Evolutionary conservation across 371 early-diverging fungal species (phyloP).

Genomic region (Apophysomyces sp.): DNA sequence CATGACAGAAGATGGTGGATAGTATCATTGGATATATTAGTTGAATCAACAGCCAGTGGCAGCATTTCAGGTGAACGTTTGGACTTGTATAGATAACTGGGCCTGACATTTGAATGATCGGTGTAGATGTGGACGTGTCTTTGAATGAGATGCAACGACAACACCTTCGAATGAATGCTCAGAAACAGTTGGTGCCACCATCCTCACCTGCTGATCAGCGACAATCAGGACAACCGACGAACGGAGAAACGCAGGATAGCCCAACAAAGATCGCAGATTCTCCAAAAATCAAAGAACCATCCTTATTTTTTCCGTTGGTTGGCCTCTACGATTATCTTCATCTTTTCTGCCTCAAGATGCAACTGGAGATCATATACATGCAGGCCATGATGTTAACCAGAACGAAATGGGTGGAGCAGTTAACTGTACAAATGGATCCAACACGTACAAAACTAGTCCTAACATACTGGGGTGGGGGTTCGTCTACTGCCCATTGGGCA

Average conservation of each 20-base stretch:
- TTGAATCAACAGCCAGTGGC: constrained; percentile 37
- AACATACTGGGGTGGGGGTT: constrained; percentile 63
- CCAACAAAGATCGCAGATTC: not conserved
- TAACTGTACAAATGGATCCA: constrained; percentile 60
- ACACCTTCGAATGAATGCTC: constrained; percentile 47
- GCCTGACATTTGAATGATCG: not conserved
- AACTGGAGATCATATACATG: constrained; percentile 63
- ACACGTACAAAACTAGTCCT: constrained; percentile 55
- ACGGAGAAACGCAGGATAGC: not conserved
- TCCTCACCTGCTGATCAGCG: constrained; percentile 5
- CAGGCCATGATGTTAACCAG: constrained; percentile 61
- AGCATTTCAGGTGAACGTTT: constrained; percentile 29
- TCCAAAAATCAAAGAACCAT: not conserved
- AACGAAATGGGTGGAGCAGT: constrained; percentile 65
- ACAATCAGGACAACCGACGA: not conserved
- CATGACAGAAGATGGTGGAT: constrained; percentile 58
- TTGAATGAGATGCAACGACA: constrained; percentile 52
- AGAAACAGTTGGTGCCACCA: constrained; percentile 51
- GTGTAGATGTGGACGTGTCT: constrained; percentile 53
- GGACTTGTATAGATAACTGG: not conserved
- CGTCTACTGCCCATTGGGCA: constrained; percentile 43
- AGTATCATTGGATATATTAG: constrained; percentile 53
- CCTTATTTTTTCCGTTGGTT: constrained; percentile 50
- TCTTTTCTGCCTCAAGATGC: constrained; percentile 62
- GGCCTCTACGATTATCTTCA: constrained; percentile 72